A percentile compares a stretch with the other conserved stretches of the same genome.
These are phyloP conservation scores for Pseudopyricularia cyperi DNA, from an alignment of 2,329 filamentous ascomycete species.

Conservation along the genomic window DNA sequence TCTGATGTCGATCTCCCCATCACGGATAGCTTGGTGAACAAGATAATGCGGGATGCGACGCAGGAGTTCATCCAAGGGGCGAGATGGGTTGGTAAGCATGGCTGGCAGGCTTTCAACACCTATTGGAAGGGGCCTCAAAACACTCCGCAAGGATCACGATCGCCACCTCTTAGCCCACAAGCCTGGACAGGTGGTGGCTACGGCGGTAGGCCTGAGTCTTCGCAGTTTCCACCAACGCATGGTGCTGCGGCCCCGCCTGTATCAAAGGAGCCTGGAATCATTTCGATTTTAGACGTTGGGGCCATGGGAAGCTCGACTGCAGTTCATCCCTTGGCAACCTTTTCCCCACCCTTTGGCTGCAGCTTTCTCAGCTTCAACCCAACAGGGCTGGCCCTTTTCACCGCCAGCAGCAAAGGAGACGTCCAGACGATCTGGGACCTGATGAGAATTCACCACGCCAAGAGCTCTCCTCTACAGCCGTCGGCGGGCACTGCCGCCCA, in stretches of 20 bases:
- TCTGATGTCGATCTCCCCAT: conserved; percentile 61
- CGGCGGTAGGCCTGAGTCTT: conserved; percentile 30
- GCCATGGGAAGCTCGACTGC: conserved; percentile 36
- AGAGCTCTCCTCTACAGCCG: conserved; percentile 45
- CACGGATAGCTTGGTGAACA: conserved; percentile 59
- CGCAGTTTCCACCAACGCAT: conserved; percentile 65
- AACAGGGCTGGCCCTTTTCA: conserved; percentile 60
- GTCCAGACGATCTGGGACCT: conserved; percentile 73
- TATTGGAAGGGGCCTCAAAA: conserved; percentile 55
- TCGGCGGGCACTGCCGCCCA: conserved; percentile 26
- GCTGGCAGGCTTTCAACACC: conserved; percentile 63
- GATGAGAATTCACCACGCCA: conserved; percentile 50
- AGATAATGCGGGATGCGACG: conserved; percentile 65
- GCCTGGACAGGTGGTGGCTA: conserved; percentile 30
- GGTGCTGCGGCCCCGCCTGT: conserved; percentile 43
- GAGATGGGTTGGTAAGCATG: conserved; percentile 66
- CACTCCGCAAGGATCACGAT: conserved; percentile 28
- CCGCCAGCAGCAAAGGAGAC: conserved; percentile 73
- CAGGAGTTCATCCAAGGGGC: conserved; percentile 66
- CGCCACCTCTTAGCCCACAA: conserved; percentile 27
- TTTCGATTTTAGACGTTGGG: conserved; percentile 63
- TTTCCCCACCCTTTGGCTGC: conserved; percentile 59
- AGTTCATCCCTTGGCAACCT: conserved; percentile 56
- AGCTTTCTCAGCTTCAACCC: conserved; percentile 73
- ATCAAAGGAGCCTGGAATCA: conserved; percentile 55